A percentile compares a stretch with the other conserved stretches of the same genome.
These are phyloP conservation scores for Sordariomycetes sp. DNA, from an alignment of 2,329 filamentous ascomycete genomes.

Conservation along the genomic window DNA sequence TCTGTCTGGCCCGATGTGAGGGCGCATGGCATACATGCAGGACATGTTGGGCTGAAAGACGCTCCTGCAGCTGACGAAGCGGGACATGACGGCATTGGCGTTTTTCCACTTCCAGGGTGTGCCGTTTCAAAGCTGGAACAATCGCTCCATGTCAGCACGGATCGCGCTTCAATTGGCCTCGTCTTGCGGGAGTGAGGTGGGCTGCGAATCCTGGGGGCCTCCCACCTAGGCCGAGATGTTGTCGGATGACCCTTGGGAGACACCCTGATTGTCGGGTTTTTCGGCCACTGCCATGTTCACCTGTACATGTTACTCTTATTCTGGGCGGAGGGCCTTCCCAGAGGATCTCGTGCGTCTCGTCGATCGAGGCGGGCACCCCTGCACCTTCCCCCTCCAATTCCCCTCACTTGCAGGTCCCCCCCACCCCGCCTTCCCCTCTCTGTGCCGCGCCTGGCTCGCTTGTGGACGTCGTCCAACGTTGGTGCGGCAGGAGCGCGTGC, in stretches of 20 bases:
- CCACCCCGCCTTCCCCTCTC: background rate
- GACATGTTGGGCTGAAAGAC: background rate
- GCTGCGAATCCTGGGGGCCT: background rate
- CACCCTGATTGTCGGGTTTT: no score
- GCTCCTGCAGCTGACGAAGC: background rate
- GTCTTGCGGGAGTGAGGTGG: background rate
- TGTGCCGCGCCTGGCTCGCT: background rate
- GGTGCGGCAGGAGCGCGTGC: background rate
- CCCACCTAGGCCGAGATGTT: background rate
- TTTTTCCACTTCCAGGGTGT: background rate
- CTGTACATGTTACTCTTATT: no score
- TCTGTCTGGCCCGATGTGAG: no score
- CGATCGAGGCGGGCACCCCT: background rate
- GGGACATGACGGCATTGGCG: background rate
- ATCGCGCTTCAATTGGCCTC: background rate
- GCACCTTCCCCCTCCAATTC: background rate
- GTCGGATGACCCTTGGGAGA: background rate
- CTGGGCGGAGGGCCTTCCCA: no score
- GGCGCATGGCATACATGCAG: background rate
- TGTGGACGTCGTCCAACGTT: background rate
- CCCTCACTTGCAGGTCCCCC: background rate
- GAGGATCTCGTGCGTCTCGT: background rate
- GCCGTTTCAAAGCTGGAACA: background rate
- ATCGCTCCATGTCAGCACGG: background rate
- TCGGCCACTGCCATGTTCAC: no score